Percentiles rank a stretch among this genome's conserved stretches.
These are phyloP conservation scores for Hyphopichia pseudoburtonii DNA, from an alignment of 1,139 yeast species.

Conservation along the genomic window DNA sequence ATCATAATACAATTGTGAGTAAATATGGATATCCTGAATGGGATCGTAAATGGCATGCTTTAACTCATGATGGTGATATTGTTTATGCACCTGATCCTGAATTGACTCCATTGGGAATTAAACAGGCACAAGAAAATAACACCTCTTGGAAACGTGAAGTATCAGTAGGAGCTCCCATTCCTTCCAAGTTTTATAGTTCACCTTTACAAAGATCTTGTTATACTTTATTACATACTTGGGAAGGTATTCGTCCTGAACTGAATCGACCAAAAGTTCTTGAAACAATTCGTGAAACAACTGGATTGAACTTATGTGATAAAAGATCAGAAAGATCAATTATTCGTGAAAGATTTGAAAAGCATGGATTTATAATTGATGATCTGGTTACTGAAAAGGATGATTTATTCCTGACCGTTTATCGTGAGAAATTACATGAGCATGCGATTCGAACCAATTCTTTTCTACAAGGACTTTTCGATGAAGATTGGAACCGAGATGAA, in stretches of 20 bases:
- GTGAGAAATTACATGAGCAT: slow-evolving; percentile 51
- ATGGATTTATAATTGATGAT: slow-evolving; percentile 42
- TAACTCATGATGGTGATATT: slow-evolving; percentile 55
- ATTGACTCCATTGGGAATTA: slow-evolving; percentile 57
- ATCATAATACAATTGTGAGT: slow-evolving; percentile 60
- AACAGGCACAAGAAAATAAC: slow-evolving; percentile 47
- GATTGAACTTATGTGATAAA: slow-evolving; percentile 66
- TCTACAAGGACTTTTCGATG: slow-evolving; percentile 47
- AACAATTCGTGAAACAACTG: slow-evolving; percentile 63
- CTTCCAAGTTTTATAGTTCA: slow-evolving; percentile 56
- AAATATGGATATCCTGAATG: slow-evolving; percentile 61
- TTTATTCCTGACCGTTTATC: slow-evolving; percentile 34
- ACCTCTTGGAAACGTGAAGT: slow-evolving; percentile 49
- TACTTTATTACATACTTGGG: slow-evolving; percentile 64
- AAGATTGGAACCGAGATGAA: slow-evolving; percentile 23
- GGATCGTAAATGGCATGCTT: slow-evolving; percentile 53
- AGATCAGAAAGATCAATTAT: slow-evolving; percentile 49
- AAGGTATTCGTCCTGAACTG: slow-evolving; percentile 17
- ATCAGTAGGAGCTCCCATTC: slow-evolving; percentile 52
- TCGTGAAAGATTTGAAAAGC: slow-evolving; percentile 29
- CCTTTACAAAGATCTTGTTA: slow-evolving; percentile 68
- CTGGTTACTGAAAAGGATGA: slow-evolving; percentile 50
- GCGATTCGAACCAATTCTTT: slow-evolving; percentile 46
- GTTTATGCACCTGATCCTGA: slow-evolving; percentile 70
- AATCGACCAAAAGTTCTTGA: slow-evolving; percentile 50